phyloP scores from a whole-genome alignment of 257 asterid species.

The Lycium ferocissimum region DNA sequence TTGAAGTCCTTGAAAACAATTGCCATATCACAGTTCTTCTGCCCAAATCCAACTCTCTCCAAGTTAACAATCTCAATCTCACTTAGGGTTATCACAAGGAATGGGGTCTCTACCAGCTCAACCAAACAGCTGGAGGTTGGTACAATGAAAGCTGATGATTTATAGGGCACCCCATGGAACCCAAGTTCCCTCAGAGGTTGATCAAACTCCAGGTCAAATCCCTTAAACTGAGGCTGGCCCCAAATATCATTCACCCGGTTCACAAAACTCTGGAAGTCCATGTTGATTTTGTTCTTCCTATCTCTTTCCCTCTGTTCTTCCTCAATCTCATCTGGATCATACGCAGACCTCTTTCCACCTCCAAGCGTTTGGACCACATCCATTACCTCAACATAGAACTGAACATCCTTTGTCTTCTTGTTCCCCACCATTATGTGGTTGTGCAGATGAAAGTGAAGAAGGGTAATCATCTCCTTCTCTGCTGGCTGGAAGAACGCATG shows the following conservation, averaged over 20 bases:
- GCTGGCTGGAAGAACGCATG: slow-evolving; percentile 48
- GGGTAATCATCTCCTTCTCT: slow-evolving; percentile 49
- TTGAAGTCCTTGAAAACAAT: slow-evolving; percentile 47
- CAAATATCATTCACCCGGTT: slow-evolving; percentile 42
- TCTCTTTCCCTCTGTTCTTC: slow-evolving; percentile 44
- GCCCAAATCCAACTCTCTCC: slow-evolving; percentile 44
- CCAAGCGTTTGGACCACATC: slow-evolving; percentile 43
- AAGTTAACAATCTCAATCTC: slow-evolving; percentile 47
- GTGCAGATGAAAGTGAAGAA: slow-evolving; percentile 45
- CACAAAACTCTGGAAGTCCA: slow-evolving; percentile 41
- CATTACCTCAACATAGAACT: slow-evolving; percentile 48
- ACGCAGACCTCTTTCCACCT: slow-evolving; percentile 44
- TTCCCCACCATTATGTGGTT: slow-evolving; percentile 49
- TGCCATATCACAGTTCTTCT: slow-evolving; percentile 45
- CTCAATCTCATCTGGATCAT: slow-evolving; percentile 47
- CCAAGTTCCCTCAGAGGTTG: slow-evolving; percentile 45
- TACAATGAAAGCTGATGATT: slow-evolving; percentile 40
- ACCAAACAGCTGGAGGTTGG: slow-evolving; percentile 44
- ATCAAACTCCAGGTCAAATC: slow-evolving; percentile 44
- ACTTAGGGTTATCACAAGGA: slow-evolving; percentile 37
- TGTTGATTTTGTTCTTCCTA: slow-evolving; percentile 40
- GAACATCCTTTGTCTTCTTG: slow-evolving; percentile 49
- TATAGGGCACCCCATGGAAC: slow-evolving; percentile 45
- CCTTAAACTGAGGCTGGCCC: slow-evolving; percentile 44
- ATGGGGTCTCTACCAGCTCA: slow-evolving; percentile 41